A percentile compares a stretch with the other conserved stretches of the same genome.
These are phyloP conservation scores for Raffaelea arxii DNA, from an alignment of 2,329 filamentous ascomycete genomes.

Conservation along the genomic window DNA sequence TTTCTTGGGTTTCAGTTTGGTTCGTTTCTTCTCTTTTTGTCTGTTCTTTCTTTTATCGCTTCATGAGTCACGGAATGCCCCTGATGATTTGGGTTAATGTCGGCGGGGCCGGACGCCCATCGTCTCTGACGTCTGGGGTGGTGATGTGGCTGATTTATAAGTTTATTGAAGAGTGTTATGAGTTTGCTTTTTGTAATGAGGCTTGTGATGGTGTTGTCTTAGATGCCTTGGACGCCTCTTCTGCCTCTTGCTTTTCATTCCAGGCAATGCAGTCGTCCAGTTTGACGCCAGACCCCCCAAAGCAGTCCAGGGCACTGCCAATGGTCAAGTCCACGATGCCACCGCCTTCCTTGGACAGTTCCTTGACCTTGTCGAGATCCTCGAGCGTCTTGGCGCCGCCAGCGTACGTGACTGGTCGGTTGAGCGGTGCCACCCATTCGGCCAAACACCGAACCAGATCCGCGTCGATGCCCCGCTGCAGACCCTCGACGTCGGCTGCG, in stretches of 20 bases:
- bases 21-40: conserved; percentile 3
- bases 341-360: conserved; percentile 63
- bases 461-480: conserved; percentile 86
- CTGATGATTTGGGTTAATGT: conserved; percentile 5
- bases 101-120: conserved; percentile 9
- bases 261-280: conserved; percentile 85
- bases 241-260: conserved; percentile 49
- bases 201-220: not conserved
- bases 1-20: conserved; percentile 11
- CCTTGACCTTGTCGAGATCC: conserved; percentile 76
- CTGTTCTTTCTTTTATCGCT: conserved; percentile 13
- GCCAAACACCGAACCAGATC: conserved; percentile 67
- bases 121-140: conserved; percentile 2
- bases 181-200: not conserved
- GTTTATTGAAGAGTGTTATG: not conserved
- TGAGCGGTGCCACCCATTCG: conserved; percentile 67
- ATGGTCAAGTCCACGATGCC: conserved; percentile 90
- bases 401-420: conserved; percentile 77
- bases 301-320: conserved; percentile 91
- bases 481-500: conserved; percentile 89
- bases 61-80: conserved; percentile 4
- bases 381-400: conserved; percentile 78
- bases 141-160: conserved; percentile 4
- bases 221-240: not conserved
- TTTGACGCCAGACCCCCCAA: conserved; percentile 77